Percentiles rank a stretch among this genome's conserved stretches.
Conservation (phyloP, 208 protist genomes). For the Acanthamoeba lenticulata region DNA sequence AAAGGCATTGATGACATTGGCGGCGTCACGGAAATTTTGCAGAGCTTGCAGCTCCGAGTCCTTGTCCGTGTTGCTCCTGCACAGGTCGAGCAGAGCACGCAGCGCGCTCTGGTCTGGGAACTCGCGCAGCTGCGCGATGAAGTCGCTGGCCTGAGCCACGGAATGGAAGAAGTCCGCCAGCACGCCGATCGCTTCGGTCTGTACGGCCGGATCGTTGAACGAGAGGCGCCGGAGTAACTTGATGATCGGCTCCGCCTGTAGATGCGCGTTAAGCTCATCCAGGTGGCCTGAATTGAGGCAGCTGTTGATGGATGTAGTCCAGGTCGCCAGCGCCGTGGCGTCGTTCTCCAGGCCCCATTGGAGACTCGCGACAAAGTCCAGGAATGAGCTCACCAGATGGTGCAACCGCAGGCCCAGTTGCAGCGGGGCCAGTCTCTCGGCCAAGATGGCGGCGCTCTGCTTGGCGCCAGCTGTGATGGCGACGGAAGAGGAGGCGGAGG, state of each 20-base stretch:
- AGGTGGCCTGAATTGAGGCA: not conserved
- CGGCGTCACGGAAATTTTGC: slow-evolving; percentile 44
- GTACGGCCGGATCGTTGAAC: not conserved
- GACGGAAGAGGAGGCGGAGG: not conserved
- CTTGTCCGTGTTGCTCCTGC: slow-evolving; percentile 58
- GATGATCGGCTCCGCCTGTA: not conserved
- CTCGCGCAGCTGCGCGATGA: not conserved
- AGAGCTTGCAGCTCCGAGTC: slow-evolving; percentile 42
- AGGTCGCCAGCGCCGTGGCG: not conserved
- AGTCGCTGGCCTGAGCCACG: not conserved
- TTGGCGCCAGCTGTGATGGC: too few relatives aligned
- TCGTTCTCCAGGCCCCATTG: slow-evolving; percentile 8
- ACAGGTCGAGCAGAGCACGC: slow-evolving; percentile 51
- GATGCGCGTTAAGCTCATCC: not conserved
- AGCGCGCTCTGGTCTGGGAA: slow-evolving; percentile 40
- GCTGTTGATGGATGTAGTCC: not conserved
- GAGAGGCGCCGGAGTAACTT: not conserved
- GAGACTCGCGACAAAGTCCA: not conserved
- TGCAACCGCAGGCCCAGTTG: not conserved
- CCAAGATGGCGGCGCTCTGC: too few relatives aligned
- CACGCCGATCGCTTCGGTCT: not conserved
- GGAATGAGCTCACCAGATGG: not conserved
- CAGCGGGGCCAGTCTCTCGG: not conserved
- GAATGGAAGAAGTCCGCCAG: not conserved
- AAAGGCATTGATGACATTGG: slow-evolving; percentile 1